phyloP scores from a whole-genome alignment of 2,329 filamentous ascomycete species.

The Achaetomium macrosporum region DNA sequence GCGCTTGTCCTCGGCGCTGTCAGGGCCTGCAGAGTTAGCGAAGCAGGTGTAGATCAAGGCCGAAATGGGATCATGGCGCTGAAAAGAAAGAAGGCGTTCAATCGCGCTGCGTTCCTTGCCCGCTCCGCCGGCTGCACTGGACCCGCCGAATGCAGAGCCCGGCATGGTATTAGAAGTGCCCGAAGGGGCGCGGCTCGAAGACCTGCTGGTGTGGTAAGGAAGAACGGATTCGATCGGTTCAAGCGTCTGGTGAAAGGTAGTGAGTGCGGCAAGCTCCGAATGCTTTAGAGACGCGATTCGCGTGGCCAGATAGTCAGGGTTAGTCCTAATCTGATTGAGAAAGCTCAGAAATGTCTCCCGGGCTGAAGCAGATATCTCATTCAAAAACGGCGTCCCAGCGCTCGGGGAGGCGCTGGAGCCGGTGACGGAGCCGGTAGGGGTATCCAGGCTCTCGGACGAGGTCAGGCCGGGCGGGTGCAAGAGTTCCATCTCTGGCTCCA shows the following conservation, averaged over 20 bases:
- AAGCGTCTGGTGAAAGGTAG: constrained; percentile 70
- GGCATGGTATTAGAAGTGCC: constrained; percentile 24
- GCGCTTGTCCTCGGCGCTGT: constrained; percentile 73
- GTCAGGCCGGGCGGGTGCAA: constrained; percentile 46
- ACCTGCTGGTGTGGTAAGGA: constrained; percentile 53
- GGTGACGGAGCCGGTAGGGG: constrained; percentile 39
- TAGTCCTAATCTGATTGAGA: constrained; percentile 73
- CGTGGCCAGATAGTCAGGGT: constrained; percentile 81
- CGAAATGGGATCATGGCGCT: constrained; percentile 80
- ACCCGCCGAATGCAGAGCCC: constrained; percentile 14
- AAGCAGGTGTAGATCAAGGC: constrained; percentile 84
- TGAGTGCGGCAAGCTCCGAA: constrained; percentile 70
- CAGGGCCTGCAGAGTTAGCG: constrained; percentile 75
- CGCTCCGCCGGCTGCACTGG: constrained; percentile 24
- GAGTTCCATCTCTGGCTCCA: constrained; percentile 66
- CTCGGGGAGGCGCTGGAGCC: constrained; percentile 33
- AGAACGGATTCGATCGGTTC: constrained; percentile 81
- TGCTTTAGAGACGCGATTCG: constrained; percentile 70
- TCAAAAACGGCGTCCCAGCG: constrained; percentile 53
- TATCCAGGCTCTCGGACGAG: constrained; percentile 47
- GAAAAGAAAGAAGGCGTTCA: constrained; percentile 80
- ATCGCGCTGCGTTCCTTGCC: constrained; percentile 53
- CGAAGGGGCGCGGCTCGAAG: constrained; percentile 37
- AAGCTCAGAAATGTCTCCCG: constrained; percentile 73
- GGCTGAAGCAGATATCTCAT: constrained; percentile 69